A percentile compares a stretch with the other conserved stretches of the same genome.
Evolutionary conservation across 192 early-diverging fungal genomes (phyloP).

Genomic region (Entomortierella parvispora): DNA sequence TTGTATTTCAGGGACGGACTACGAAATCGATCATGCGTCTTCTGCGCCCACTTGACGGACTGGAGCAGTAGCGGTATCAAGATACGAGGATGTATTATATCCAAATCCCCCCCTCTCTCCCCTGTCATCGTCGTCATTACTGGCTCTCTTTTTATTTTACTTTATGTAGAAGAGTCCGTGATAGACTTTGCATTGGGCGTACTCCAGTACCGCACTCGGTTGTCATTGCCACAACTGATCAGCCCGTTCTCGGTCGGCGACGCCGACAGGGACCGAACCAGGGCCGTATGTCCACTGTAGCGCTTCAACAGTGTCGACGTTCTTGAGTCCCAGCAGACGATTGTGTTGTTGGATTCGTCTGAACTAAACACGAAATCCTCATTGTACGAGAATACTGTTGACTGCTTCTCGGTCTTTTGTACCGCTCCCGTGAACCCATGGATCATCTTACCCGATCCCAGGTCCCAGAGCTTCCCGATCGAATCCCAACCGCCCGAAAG

Average conservation of each 20-base stretch:
- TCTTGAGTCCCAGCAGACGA: constrained; percentile 78
- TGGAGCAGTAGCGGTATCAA: too few species aligned
- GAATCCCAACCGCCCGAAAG: constrained; percentile 86
- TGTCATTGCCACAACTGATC: constrained; percentile 63
- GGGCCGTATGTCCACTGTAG: constrained; percentile 60
- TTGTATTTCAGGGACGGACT: too few species aligned
- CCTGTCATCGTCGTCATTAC: too few species aligned
- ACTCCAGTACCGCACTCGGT: constrained; percentile 38
- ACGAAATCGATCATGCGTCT: too few species aligned
- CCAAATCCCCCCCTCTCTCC: too few species aligned
- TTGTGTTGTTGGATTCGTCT: constrained; percentile 70
- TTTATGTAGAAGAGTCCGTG: too few species aligned
- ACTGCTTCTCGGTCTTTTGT: constrained; percentile 55
- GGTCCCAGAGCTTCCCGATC: constrained; percentile 83
- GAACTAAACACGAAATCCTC: constrained; percentile 76
- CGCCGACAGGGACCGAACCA: constrained; percentile 68
- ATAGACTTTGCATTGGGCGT: neutral
- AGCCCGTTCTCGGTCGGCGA: constrained; percentile 70
- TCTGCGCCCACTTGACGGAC: too few species aligned
- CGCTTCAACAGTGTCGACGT: constrained; percentile 68
- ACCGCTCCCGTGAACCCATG: constrained; percentile 77
- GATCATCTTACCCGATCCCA: constrained; percentile 74
- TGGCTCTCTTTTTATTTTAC: neutral
- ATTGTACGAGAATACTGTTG: constrained; percentile 71
- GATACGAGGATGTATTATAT: too few species aligned